These are phyloP conservation scores for Haplographium delicatum DNA, from an alignment of 495 filamentous ascomycete genomes.

Conservation along the genomic window DNA sequence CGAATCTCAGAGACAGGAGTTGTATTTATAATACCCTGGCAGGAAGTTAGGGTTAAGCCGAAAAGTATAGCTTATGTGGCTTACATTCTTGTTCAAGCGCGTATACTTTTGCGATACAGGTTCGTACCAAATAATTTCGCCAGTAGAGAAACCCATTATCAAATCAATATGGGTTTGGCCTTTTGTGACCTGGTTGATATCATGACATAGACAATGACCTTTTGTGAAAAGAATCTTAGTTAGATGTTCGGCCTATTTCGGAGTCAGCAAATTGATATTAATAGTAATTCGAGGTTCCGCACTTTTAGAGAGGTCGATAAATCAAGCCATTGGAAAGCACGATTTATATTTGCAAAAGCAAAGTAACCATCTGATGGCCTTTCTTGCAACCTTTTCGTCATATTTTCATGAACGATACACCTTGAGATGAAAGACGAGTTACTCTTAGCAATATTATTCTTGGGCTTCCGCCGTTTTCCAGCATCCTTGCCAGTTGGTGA, in stretches of 20 bases:
- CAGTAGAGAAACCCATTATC: slow-evolving; percentile 91
- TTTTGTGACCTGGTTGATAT: slow-evolving; percentile 82
- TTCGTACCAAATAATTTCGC: slow-evolving; percentile 98
- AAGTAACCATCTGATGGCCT: slow-evolving; percentile 73
- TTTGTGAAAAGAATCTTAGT: slow-evolving; percentile 96
- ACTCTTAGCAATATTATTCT: slow-evolving; percentile 96
- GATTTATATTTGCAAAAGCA: slow-evolving; percentile 90
- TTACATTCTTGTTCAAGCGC: slow-evolving; percentile 89
- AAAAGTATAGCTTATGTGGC: slow-evolving; percentile 9
- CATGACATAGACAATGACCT: slow-evolving; percentile 91
- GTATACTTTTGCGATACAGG: slow-evolving; percentile 95
- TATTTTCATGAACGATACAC: slow-evolving; percentile 82
- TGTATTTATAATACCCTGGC: slow-evolving; percentile 74
- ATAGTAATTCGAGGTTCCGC: slow-evolving; percentile 10
- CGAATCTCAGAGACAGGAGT: slow-evolving; percentile 80
- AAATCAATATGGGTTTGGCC: slow-evolving; percentile 75
- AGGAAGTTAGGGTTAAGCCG: slow-evolving; percentile 9
- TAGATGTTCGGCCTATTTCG: slow-evolving; percentile 66
- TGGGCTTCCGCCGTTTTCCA: slow-evolving; percentile 80
- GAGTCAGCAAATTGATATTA: neutral
- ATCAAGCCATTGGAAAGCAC: slow-evolving; percentile 74
- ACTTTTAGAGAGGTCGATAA: slow-evolving; percentile 53
- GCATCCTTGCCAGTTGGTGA: slow-evolving; percentile 60
- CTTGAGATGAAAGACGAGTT: slow-evolving; percentile 95
- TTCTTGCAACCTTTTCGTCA: slow-evolving; percentile 73